These are phyloP conservation scores for Aureobasidium sp. DNA, from an alignment of 2,329 filamentous ascomycete species.

Conservation along the genomic window DNA sequence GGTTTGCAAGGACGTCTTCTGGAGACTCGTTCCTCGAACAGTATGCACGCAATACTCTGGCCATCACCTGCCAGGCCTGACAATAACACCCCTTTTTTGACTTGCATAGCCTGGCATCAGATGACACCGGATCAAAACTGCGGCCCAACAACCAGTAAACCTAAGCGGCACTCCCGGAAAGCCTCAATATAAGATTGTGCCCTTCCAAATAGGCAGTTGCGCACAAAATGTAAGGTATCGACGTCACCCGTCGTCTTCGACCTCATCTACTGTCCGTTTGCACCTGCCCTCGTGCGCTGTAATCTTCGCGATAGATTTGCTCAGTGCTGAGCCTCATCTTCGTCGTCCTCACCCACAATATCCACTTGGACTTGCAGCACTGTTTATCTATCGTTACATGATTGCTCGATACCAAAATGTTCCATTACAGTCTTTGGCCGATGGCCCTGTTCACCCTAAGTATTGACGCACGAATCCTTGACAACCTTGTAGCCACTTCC, in stretches of 20 bases:
- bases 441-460: constrained; percentile 30
- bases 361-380: background rate
- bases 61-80: background rate
- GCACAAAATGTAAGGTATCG: too few relatives aligned
- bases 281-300: too few relatives aligned
- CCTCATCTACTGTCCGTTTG: background rate
- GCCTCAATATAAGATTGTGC: background rate
- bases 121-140: background rate
- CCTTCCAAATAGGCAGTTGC: too few relatives aligned
- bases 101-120: constrained; percentile 5
- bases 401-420: constrained; percentile 22
- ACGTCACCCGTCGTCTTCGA: constrained; percentile 5
- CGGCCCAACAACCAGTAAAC: constrained; percentile 7
- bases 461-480: constrained; percentile 24
- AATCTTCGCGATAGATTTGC: too few relatives aligned
- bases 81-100: background rate
- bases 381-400: background rate
- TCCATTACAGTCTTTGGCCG: constrained; percentile 26
- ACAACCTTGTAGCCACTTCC: background rate
- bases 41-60: background rate
- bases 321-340: constrained; percentile 1
- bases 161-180: constrained; percentile 14
- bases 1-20: background rate
- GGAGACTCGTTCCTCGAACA: background rate
- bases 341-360: background rate